Base-by-base conservation (phyloP, 805 yeast species). In the Candida khao-thaluensis region DNA sequence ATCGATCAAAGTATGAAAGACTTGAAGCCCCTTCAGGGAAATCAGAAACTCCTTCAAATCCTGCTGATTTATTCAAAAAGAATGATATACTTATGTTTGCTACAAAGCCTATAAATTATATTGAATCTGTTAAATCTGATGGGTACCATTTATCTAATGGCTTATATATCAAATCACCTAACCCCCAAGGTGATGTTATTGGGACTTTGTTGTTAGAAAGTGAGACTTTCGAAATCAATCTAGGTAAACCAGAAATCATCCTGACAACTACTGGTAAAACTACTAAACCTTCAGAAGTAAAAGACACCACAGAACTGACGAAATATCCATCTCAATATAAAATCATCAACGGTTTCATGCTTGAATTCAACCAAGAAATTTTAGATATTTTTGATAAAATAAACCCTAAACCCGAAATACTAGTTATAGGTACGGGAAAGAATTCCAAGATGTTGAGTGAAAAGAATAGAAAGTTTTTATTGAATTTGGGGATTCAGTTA, bases 321-420 rank as follows among this genome's bases (percentile, higher is more conserved):
- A 8, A 7, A 14, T 20, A 4, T 8, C 32, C 23, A 8, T 51
- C 59, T n/a, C 76, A 79, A 1, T 71, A 72, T 41, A 75, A 75
- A 35, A 43, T 64, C 17, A 54, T 61, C 24, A 66, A 71, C 42
- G 68, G 68, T 2, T 80, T 81, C 31, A 59, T 79, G n/a, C 76
- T 82, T 10, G 79, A 76, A 23, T 66, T 82, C 35, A 61, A 66
- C 39, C 59, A 60, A 11, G 55, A 62, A n/a, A 59, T 74, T 0
- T 59, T 80, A 17, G 66, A 67, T 10, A 54, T 82, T 3, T 70
- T 82, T 40, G 71, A 69, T 14, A 62, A 79, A 5, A 57, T 82
- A 1, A 78, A 80, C 55, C 95, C 95, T 3, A 79, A 80, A 52
- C 95, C 95, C 0, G 95, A 86, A 52, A 66, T 86, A 31, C 50